Base-by-base conservation (phyloP, 140 eudicot genomes). In the Artemisia princeps region DNA sequence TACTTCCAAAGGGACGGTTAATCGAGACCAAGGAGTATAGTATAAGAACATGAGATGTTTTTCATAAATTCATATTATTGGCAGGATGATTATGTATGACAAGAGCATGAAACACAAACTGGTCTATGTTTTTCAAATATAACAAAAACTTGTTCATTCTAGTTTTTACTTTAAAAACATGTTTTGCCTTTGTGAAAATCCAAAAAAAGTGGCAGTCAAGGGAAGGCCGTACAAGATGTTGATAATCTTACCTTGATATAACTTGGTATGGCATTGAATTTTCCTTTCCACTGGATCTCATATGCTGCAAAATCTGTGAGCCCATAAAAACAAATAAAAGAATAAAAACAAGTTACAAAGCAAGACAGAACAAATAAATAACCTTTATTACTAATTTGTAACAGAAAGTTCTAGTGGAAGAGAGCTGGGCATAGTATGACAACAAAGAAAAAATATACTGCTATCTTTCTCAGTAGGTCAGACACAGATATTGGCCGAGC, bases 211-310 rank as follows among this genome's bases (percentile, higher is more conserved):
- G 23, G 33, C n/a, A 37, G 44, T 19, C 53, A 53, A n/a, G 7
- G 49, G 16, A 48, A 49, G 51, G 26, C 15, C 28, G n/a, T 11
- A 55, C 72, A 37, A 6, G 50, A 16, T 62, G 33, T 56, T 56
- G 64, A 60, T 30, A 51, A 28, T 66, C 22, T 49, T 78, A 88
- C 99, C 95, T 88, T 42, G 96, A 88, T 82, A 94, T 94, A 45
- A 88, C 99, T 82, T 94, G 99, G 76, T 88, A 94, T 3, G 96
- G 99, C 96, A 94, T 86, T 51, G 99, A 86, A 81, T 82, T 86
- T 72, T 88, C 99, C 80, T 88, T 94, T 62, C 99, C 99, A 61
- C 96, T 94, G 63, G 96, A 76, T 81, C 91, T 86, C 99, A 94
- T 94, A 62, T 88, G 96, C 69, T 94, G 99, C 83, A 94, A 71